Evolutionary conservation across 495 filamentous ascomycete genomes (phyloP).

Genomic region (Beverwykella pulmonaria): DNA sequence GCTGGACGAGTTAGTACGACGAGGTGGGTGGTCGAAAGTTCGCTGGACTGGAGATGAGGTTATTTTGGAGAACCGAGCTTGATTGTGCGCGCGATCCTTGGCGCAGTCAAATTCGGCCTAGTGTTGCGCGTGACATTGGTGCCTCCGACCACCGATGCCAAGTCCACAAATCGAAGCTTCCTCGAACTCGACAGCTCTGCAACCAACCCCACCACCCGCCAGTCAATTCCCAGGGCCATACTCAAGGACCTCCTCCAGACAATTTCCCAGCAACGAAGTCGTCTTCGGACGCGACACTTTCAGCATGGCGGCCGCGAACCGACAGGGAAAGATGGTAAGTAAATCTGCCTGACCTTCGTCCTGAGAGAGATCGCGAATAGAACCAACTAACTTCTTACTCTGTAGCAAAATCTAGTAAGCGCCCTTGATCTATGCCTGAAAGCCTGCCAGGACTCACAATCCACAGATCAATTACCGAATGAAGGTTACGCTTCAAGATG

Average conservation of each 20-base stretch:
- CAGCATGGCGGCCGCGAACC: conserved; percentile 84
- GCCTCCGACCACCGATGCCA: too few relatives aligned
- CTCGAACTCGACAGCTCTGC: neutral
- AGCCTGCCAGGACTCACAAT: conserved; percentile 40
- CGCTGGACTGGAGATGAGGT: conserved; percentile 10
- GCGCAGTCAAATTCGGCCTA: neutral
- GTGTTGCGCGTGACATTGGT: too few relatives aligned
- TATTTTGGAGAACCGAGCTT: neutral
- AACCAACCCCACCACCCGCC: conserved; percentile 2
- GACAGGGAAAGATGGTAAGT: conserved; percentile 99
- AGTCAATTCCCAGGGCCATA: conserved; percentile 4
- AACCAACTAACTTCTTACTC: conserved; percentile 66
- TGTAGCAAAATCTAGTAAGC: conserved; percentile 95
- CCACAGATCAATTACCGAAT: conserved; percentile 98
- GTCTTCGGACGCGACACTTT: conserved; percentile 64
- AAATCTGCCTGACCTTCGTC: conserved; percentile 37
- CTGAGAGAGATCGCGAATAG: conserved; percentile 58
- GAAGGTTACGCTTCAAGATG: conserved; percentile 93
- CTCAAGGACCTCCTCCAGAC: neutral
- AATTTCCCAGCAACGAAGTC: conserved; percentile 51
- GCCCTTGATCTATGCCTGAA: neutral
- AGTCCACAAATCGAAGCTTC: neutral
- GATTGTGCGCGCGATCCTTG: conserved; percentile 1
- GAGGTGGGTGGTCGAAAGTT: conserved; percentile 27
- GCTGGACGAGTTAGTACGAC: conserved; percentile 28